These are phyloP conservation scores for Paxillus ammoniavirescens DNA, from an alignment of 768 basidiomycete species.

Conservation along the genomic window DNA sequence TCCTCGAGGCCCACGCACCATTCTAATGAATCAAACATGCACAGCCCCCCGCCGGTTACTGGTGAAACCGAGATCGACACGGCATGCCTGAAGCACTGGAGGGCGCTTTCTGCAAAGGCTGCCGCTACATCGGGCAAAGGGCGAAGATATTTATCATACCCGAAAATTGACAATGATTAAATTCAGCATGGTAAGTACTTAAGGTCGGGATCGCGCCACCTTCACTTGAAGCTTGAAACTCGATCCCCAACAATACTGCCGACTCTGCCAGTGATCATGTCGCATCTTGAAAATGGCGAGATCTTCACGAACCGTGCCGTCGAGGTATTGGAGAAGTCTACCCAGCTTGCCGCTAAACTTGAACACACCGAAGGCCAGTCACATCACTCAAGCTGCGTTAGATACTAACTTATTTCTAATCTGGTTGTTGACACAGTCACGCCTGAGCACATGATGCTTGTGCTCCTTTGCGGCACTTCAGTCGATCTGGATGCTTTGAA, in stretches of 20 bases:
- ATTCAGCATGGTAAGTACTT: too few relatives aligned
- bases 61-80: too few relatives aligned
- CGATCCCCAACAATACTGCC: not conserved
- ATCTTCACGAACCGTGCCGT: not conserved
- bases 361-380: not conserved
- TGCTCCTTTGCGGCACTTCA: slow-evolving; percentile 1
- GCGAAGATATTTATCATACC: too few relatives aligned
- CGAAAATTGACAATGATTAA: too few relatives aligned
- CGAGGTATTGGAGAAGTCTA: slow-evolving; percentile 1
- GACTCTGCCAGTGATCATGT: not conserved
- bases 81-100: too few relatives aligned
- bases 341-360: slow-evolving; percentile 3
- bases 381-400: not conserved
- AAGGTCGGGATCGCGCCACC: too few relatives aligned
- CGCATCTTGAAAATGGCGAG: not conserved
- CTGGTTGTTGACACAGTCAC: not conserved
- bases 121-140: too few relatives aligned
- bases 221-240: not conserved
- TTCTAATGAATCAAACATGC: too few relatives aligned
- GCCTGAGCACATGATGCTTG: slow-evolving; percentile 5
- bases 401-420: not conserved
- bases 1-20: too few relatives aligned
- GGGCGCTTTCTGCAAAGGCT: too few relatives aligned
- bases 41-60: too few relatives aligned
- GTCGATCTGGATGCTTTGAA: slow-evolving; percentile 1